Evolutionary conservation across 169 alveolate species (phyloP).

Genomic region (Ichthyophthirius multifiliis): DNA sequence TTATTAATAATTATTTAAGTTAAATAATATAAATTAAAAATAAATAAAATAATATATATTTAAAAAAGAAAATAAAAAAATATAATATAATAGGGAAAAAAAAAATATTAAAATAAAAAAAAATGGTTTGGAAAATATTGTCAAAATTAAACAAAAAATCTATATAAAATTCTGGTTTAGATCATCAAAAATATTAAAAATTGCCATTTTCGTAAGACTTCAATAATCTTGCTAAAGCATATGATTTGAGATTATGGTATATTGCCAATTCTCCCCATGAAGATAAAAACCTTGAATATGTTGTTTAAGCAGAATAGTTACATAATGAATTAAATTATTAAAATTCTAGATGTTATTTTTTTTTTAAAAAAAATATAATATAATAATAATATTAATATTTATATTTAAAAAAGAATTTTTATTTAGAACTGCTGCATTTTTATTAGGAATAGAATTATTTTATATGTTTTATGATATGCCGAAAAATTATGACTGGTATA

Average conservation of each 20-base stretch:
- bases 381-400: not conserved
- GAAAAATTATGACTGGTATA: conserved; percentile 13
- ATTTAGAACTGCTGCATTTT: conserved; percentile 1
- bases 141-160: not conserved
- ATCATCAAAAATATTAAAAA: not conserved
- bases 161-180: not conserved
- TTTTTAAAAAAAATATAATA: not conserved
- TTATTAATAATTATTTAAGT: no score
- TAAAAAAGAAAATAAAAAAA: not conserved
- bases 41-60: no score
- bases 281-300: conserved; percentile 14
- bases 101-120: not conserved
- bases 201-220: conserved; percentile 3
- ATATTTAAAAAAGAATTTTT: conserved; percentile 4
- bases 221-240: conserved; percentile 4
- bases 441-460: not conserved
- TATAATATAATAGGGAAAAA: not conserved
- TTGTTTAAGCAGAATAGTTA: not conserved
- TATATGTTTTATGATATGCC: conserved; percentile 12
- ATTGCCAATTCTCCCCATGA: conserved; percentile 16
- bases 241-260: conserved; percentile 23
- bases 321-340: conserved; percentile 17
- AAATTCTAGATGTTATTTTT: conserved; percentile 3
- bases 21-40: no score
- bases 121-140: not conserved